Evolutionary conservation across 148 eudicot genomes (phyloP).

Genomic region (Diospyros lotus): DNA sequence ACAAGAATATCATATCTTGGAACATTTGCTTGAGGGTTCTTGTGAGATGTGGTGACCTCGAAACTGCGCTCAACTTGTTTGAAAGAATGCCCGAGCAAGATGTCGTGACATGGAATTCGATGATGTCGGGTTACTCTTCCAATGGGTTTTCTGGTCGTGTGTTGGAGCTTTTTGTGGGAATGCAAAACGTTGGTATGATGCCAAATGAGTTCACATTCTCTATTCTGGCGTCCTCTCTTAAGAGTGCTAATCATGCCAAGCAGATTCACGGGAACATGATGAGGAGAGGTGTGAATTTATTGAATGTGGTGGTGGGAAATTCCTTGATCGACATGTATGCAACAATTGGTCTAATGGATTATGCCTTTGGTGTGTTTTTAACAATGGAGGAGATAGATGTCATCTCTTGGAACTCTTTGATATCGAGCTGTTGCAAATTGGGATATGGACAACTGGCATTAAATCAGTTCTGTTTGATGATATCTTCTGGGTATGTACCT

Average conservation of each 20-base stretch:
- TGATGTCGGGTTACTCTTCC: constrained; percentile 55
- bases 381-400: constrained; percentile 58
- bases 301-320: constrained; percentile 66
- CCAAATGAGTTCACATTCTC: constrained; percentile 60
- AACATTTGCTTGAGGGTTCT: constrained; percentile 58
- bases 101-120: constrained; percentile 79
- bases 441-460: constrained; percentile 42
- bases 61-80: constrained; percentile 47
- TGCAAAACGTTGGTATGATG: constrained; percentile 41
- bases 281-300: constrained; percentile 36
- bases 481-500: constrained; percentile 35
- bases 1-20: constrained; percentile 63
- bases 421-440: constrained; percentile 40
- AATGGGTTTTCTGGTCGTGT: constrained; percentile 35
- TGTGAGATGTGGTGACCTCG: constrained; percentile 26
- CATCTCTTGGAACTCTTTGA: constrained; percentile 76
- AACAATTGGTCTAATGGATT: constrained; percentile 47
- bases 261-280: constrained; percentile 58
- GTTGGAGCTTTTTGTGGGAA: constrained; percentile 35
- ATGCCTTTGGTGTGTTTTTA: constrained; percentile 64
- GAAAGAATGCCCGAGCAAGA: constrained; percentile 65
- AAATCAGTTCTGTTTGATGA: constrained; percentile 48
- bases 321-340: constrained; percentile 71
- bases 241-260: constrained; percentile 37
- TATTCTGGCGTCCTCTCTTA: constrained; percentile 39